Conservation (phyloP, 2,329 filamentous ascomycete species). For the Beauveria sp. region DNA sequence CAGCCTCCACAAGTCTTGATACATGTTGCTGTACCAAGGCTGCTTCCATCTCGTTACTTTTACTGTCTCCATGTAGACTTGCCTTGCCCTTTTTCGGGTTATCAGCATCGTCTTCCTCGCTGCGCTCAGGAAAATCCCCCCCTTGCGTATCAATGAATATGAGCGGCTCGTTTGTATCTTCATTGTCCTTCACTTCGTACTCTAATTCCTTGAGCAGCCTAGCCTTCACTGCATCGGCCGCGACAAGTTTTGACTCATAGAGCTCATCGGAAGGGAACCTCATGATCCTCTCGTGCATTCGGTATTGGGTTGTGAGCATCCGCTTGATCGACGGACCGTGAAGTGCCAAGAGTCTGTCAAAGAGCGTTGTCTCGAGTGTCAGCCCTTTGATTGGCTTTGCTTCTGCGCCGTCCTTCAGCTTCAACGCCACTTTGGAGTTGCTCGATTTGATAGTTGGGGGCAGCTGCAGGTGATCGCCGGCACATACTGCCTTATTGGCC, state of each 20-base stretch:
- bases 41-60: slow-evolving; percentile 89
- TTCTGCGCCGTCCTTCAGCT: slow-evolving; percentile 28
- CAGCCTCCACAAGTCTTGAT: slow-evolving; percentile 64
- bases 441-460: slow-evolving; percentile 89
- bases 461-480: slow-evolving; percentile 89
- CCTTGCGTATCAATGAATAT: slow-evolving; percentile 97
- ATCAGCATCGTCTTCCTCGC: slow-evolving; percentile 60
- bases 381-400: slow-evolving; percentile 40
- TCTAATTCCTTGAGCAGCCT: slow-evolving; percentile 70
- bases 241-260: slow-evolving; percentile 75
- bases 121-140: slow-evolving; percentile 79
- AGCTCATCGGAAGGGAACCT: slow-evolving; percentile 82
- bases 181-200: slow-evolving; percentile 69
- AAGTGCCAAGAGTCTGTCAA: slow-evolving; percentile 76
- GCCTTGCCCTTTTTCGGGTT: slow-evolving; percentile 36
- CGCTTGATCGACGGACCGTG: slow-evolving; percentile 81
- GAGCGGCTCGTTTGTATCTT: slow-evolving; percentile 80
- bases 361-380: slow-evolving; percentile 81
- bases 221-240: slow-evolving; percentile 68
- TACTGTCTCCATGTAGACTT: slow-evolving; percentile 53
- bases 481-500: slow-evolving; percentile 78
- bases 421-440: slow-evolving; percentile 41
- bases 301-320: slow-evolving; percentile 95
- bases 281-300: slow-evolving; percentile 97
- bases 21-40: slow-evolving; percentile 74